phyloP scores from a whole-genome alignment of 306 rosid genomes.

The Ormosia emarginata region DNA sequence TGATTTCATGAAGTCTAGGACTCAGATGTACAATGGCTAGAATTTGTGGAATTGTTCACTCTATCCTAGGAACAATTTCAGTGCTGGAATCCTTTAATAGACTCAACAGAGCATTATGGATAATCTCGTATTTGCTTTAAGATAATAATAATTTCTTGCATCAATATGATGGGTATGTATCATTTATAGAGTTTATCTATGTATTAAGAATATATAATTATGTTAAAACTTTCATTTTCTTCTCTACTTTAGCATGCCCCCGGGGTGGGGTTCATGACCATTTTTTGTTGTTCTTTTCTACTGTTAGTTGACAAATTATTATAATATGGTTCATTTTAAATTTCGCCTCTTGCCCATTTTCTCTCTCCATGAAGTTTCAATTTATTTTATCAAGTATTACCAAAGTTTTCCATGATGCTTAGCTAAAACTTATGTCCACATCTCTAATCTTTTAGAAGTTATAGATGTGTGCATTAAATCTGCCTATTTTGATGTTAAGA shows the following conservation, averaged over 20 bases:
- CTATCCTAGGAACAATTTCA: neutral
- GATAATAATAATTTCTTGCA: neutral
- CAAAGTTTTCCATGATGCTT: neutral
- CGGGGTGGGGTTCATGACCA: neutral
- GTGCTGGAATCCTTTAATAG: neutral
- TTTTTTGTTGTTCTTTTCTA: conserved; percentile 2
- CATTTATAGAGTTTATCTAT: neutral
- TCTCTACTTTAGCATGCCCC: neutral
- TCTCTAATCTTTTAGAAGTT: neutral
- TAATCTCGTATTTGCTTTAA: conserved; percentile 3
- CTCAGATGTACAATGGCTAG: neutral
- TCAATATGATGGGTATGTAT: neutral
- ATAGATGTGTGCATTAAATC: neutral
- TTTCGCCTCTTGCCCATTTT: neutral
- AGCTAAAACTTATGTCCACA: neutral
- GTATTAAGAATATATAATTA: neutral
- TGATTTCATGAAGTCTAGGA: neutral
- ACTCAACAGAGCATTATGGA: conserved; percentile 5
- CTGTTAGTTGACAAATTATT: neutral
- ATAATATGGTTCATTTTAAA: neutral
- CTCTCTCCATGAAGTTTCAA: neutral
- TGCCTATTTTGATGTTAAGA: neutral
- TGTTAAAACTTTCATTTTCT: neutral
- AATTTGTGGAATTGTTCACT: neutral
- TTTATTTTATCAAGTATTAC: neutral